These are phyloP conservation scores for Hygrophorus russula DNA, from an alignment of 768 basidiomycete species.

Conservation along the genomic window DNA sequence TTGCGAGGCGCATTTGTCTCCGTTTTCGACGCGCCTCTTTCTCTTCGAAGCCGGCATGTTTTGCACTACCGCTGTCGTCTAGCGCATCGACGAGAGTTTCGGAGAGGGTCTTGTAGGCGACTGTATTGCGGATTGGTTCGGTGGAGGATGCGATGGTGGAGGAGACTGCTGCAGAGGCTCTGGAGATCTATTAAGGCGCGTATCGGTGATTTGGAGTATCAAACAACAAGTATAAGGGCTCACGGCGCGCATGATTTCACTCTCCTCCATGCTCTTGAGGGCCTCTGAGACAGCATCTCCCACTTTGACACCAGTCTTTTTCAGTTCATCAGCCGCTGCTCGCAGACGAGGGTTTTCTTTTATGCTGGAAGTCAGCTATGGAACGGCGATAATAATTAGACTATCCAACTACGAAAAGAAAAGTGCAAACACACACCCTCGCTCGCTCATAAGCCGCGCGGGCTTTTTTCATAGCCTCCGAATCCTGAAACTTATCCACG, in stretches of 20 bases:
- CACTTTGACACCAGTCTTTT: constrained; percentile 80
- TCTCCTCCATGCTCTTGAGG: constrained; percentile 88
- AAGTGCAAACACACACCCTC: constrained; percentile 46
- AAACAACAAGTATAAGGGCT: constrained; percentile 15
- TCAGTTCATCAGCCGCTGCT: constrained; percentile 88
- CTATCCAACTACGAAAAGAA: constrained; percentile 4
- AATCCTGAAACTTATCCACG: constrained; percentile 94
- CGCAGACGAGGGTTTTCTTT: constrained; percentile 90
- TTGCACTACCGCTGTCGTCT: constrained; percentile 87
- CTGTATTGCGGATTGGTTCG: constrained; percentile 94
- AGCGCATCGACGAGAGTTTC: constrained; percentile 87
- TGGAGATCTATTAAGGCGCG: constrained; percentile 49
- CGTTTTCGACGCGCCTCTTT: constrained; percentile 80
- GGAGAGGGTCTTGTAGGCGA: constrained; percentile 84
- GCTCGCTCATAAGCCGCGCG: constrained; percentile 90
- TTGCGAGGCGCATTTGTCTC: constrained; percentile 69
- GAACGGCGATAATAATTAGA: constrained; percentile 2
- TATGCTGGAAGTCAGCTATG: constrained; percentile 81
- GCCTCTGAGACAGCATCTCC: constrained; percentile 92
- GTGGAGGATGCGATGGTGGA: constrained; percentile 81
- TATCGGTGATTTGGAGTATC: not conserved
- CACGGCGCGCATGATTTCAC: constrained; percentile 81
- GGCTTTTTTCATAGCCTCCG: constrained; percentile 89
- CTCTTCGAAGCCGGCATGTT: constrained; percentile 94
- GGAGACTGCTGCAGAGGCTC: constrained; percentile 78